phyloP scores from a whole-genome alignment of 805 yeast species.

The Barnettozyma californica region DNA sequence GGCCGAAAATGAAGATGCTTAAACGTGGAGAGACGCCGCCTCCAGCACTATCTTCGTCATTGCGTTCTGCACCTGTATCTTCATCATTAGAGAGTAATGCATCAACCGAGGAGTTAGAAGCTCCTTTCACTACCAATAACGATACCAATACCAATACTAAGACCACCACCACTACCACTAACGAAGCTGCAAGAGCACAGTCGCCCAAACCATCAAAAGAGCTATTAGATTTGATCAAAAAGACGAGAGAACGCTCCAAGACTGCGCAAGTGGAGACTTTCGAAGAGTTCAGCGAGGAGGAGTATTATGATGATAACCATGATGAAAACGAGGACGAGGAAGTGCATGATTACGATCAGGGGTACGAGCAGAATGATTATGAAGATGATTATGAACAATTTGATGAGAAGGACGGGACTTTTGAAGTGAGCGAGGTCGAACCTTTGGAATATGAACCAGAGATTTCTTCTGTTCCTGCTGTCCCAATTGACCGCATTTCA shows the following conservation, averaged over 20 bases:
- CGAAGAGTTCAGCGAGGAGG: constrained; percentile 23
- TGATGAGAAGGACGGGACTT: background rate
- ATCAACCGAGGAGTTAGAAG: background rate
- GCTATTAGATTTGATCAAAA: constrained; percentile 18
- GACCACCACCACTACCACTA: background rate
- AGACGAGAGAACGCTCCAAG: constrained; percentile 10
- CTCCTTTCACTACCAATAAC: background rate
- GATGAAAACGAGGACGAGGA: constrained; percentile 9
- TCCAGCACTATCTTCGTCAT: background rate
- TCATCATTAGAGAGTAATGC: background rate
- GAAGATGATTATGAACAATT: background rate
- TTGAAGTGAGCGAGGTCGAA: background rate
- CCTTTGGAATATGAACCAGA: constrained; percentile 3
- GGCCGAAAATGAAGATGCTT: constrained; percentile 21
- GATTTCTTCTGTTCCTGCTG: background rate
- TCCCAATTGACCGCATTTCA: background rate
- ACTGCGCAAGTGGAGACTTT: constrained; percentile 19
- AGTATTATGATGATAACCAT: constrained; percentile 14
- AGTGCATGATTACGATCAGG: constrained; percentile 1
- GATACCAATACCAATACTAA: too few species aligned
- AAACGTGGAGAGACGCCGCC: constrained; percentile 14
- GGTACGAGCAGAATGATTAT: background rate
- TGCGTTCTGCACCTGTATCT: background rate
- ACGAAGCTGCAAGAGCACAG: background rate
- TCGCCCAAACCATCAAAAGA: constrained; percentile 21